Conservation (phyloP, 306 rosid species). For the Cucurbita ficifolia region DNA sequence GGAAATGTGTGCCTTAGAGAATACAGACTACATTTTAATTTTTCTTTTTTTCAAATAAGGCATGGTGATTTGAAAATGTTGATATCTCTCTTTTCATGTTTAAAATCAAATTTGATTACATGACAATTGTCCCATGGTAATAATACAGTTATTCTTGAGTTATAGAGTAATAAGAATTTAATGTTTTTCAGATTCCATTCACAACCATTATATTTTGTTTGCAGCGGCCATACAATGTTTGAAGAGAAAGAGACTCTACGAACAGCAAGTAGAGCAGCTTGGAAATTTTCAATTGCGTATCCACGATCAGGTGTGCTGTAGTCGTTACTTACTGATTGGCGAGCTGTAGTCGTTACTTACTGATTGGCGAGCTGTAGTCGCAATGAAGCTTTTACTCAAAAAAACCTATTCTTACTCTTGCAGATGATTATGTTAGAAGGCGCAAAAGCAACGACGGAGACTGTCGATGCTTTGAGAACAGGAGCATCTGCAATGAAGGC, state of each 20-base stretch:
- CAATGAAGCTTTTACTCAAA: too few relatives aligned
- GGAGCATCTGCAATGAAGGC: slow-evolving; percentile 99
- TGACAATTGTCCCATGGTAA: not conserved
- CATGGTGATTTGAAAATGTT: too few relatives aligned
- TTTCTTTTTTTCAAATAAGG: not conserved
- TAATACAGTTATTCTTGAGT: not conserved
- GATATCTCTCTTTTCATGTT: too few relatives aligned
- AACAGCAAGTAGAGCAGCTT: slow-evolving; percentile 91
- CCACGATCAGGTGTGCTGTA: slow-evolving; percentile 69
- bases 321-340: not conserved
- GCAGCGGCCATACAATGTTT: slow-evolving; percentile 91
- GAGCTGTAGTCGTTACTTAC: not conserved
- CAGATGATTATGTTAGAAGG: slow-evolving; percentile 99
- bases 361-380: too few relatives aligned
- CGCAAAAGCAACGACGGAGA: slow-evolving; percentile 96
- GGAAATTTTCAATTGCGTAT: slow-evolving; percentile 97
- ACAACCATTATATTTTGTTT: not conserved
- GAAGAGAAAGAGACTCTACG: slow-evolving; percentile 83
- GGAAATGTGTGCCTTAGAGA: too few relatives aligned
- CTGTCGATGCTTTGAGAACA: slow-evolving; percentile 86
- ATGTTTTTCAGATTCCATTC: not conserved
- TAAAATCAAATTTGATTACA: not conserved
- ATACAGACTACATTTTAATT: too few relatives aligned
- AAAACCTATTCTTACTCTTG: not conserved
- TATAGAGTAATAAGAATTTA: too few relatives aligned